Evolutionary conservation across 192 early-diverging fungal genomes (phyloP), one percentile per base, ranked within the genome.

Genomic region (Coemansia sp.): DNA sequence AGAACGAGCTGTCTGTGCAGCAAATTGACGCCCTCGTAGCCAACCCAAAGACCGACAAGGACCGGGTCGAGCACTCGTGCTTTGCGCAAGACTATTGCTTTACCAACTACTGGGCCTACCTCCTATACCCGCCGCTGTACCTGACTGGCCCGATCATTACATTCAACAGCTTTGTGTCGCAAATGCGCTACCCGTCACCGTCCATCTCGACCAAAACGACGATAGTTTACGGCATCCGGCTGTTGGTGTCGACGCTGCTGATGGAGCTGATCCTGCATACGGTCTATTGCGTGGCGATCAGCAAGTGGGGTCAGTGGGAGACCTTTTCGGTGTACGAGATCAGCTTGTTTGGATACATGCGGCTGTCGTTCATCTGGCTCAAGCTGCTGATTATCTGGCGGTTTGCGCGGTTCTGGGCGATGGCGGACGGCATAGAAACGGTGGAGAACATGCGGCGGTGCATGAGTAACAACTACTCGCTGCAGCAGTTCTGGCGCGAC

Each of bases 401-500:
- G 37, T 98, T 97, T 80, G 98, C 97, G 75, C 86, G 97, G 37
- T 85, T 98, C 54, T 99, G 97, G 97, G 94, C 94, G 0, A 74
- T 98, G 76, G 73, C 85, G n/a, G 97, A 99, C 73, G 93, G 94
- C 6, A 79, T 99, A 29, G 91, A 92, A 40, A 88, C 90, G 2
- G 80, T 88, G 10, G 97, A 99, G 70, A 99, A 99, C 73, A 98
- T 99, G 95, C 88, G 90, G 3, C 89, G 96, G 6, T 99, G 96
- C 71, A 96, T 98, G 89, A 87, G 85, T 72, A 95, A 97, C 84
- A 96, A 98, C 78, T 99, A 97, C 80, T 96, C 94, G 19, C 86
- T 91, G 14, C 87, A 91, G 46, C 89, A 90, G 59, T 99, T 99
- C 77, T 99, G 97, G 97, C 86, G 93, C 53, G 90, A 90, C 64